These are phyloP conservation scores for Podospora pseudoanserina DNA, from an alignment of 495 filamentous ascomycete species.

Conservation along the genomic window DNA sequence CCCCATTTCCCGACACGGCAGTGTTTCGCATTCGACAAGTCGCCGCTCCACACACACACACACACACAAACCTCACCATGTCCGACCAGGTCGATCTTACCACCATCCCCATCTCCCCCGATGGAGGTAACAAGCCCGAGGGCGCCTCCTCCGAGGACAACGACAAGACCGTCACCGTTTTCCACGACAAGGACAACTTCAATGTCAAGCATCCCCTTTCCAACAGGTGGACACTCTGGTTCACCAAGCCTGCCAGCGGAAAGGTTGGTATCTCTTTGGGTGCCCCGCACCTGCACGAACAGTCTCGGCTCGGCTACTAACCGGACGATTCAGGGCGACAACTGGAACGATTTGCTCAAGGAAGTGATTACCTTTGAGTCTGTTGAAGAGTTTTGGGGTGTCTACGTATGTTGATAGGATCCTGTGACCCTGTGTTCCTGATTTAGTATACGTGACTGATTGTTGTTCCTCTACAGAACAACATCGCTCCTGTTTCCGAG, in stretches of 20 bases:
- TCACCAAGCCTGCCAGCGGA: constrained; percentile 95
- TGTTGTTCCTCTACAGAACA: constrained; percentile 64
- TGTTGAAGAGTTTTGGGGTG: constrained; percentile 99
- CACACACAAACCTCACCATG: constrained; percentile 32
- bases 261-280: constrained; percentile 59
- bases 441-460: constrained; percentile 19
- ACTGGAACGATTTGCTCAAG: constrained; percentile 97
- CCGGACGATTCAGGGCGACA: constrained; percentile 65
- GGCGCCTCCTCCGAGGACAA: constrained; percentile 37
- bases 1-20: constrained; percentile 5
- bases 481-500: constrained; percentile 93
- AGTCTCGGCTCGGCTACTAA: constrained; percentile 16
- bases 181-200: constrained; percentile 96
- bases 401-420: constrained; percentile 69
- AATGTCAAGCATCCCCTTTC: constrained; percentile 97
- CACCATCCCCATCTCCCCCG: constrained; percentile 72
- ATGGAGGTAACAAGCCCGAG: constrained; percentile 43
- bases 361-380: constrained; percentile 98
- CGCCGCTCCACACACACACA: neutral
- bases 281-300: neutral
- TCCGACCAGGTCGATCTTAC: constrained; percentile 54
- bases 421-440: constrained; percentile 2
- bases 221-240: constrained; percentile 98
- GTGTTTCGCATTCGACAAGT: constrained; percentile 9
- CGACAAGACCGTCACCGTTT: constrained; percentile 76